A percentile compares a stretch with the other conserved stretches of the same genome.
Conservation (phyloP, 176 grass and related monocot genomes). For the Oryza australiensis region DNA sequence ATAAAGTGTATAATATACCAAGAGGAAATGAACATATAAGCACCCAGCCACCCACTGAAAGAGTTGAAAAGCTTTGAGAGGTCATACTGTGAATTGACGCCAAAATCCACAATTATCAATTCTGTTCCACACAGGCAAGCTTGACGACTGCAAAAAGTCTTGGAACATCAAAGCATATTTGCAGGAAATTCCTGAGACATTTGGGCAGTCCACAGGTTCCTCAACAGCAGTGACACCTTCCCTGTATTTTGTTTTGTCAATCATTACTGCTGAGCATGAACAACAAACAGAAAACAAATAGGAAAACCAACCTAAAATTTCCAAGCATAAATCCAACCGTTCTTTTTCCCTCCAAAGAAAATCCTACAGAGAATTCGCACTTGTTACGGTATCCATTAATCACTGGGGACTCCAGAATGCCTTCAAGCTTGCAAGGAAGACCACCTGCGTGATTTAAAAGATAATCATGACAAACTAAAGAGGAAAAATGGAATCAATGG, state of each 20-base stretch:
- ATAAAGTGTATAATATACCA: background rate
- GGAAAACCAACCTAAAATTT: slow-evolving; percentile 79
- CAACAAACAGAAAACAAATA: slow-evolving; percentile 9
- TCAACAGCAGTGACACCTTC: slow-evolving; percentile 97
- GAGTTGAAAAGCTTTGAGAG: slow-evolving; percentile 27
- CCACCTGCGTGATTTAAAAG: slow-evolving; percentile 68
- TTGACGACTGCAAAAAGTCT: slow-evolving; percentile 72
- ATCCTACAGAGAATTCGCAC: slow-evolving; percentile 95
- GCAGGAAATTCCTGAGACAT: slow-evolving; percentile 77
- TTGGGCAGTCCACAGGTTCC: slow-evolving; percentile 88
- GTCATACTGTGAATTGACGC: slow-evolving; percentile 85
- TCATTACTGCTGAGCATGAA: slow-evolving; percentile 27
- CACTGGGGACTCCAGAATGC: slow-evolving; percentile 87
- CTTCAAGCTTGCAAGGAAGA: slow-evolving; percentile 97
- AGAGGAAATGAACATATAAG: slow-evolving; percentile 21
- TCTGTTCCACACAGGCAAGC: slow-evolving; percentile 72
- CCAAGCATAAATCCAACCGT: slow-evolving; percentile 98
- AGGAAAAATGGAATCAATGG: background rate
- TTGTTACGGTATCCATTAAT: slow-evolving; percentile 94
- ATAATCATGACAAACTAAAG: slow-evolving; percentile 1
- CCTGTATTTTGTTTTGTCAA: slow-evolving; percentile 48
- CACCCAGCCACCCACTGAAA: slow-evolving; percentile 6
- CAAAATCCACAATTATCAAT: slow-evolving; percentile 95
- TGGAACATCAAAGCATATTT: slow-evolving; percentile 81
- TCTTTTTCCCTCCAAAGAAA: slow-evolving; percentile 73